Evolutionary conservation across 1,139 yeast genomes (phyloP).

Genomic region (Casaregolazyma lundiana): DNA sequence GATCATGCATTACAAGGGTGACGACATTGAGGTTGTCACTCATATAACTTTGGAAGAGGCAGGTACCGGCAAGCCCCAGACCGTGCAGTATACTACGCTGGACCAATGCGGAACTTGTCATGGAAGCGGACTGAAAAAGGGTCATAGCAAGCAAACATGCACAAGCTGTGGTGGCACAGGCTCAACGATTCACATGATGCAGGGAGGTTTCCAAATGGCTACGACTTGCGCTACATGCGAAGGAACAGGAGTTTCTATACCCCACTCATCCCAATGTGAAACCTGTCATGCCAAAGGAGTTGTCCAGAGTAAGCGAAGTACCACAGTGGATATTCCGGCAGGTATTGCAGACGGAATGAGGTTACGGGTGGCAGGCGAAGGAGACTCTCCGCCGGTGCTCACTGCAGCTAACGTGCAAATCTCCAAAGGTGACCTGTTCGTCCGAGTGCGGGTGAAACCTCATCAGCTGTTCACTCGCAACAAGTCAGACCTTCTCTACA

Average conservation of each 20-base stretch:
- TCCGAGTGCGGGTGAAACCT: conserved; percentile 70
- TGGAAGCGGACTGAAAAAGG: conserved; percentile 80
- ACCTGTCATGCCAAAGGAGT: conserved; percentile 92
- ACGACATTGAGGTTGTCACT: conserved; percentile 76
- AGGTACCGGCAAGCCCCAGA: conserved; percentile 65
- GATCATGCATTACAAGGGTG: conserved; percentile 80
- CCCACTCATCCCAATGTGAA: conserved; percentile 64
- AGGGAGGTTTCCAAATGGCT: conserved; percentile 96
- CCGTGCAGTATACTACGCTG: conserved; percentile 66
- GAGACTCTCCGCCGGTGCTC: conserved; percentile 70
- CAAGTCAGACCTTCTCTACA: conserved; percentile 59
- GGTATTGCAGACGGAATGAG: conserved; percentile 87
- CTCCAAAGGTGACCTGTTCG: conserved; percentile 79
- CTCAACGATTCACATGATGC: conserved; percentile 73
- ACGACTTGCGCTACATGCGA: conserved; percentile 85
- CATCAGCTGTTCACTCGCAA: conserved; percentile 67
- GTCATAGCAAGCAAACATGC: conserved; percentile 76
- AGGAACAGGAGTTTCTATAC: conserved; percentile 81
- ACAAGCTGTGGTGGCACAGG: conserved; percentile 92
- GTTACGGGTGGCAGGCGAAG: conserved; percentile 79
- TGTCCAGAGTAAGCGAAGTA: conserved; percentile 57
- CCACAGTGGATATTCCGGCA: conserved; percentile 79
- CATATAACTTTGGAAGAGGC: conserved; percentile 81
- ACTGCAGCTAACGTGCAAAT: conserved; percentile 47
- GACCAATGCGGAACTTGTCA: conserved; percentile 75